These are phyloP conservation scores for Nemania sp. DNA, from an alignment of 2,329 filamentous ascomycete genomes.

Conservation along the genomic window DNA sequence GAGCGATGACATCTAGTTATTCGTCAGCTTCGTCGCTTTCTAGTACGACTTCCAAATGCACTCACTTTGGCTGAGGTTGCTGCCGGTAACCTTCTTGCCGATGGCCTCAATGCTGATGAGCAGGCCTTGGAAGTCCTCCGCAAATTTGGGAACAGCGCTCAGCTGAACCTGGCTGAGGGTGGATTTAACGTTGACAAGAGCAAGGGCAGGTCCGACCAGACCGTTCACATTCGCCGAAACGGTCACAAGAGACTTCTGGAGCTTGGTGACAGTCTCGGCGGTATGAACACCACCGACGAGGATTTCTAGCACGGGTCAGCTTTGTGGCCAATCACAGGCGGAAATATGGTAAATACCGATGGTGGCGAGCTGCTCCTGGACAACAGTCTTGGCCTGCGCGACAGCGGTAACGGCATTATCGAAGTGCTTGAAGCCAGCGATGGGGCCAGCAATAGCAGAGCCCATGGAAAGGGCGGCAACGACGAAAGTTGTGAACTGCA, in stretches of 20 bases:
- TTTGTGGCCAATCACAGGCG: not conserved
- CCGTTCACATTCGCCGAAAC: constrained; percentile 32
- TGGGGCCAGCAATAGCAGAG: constrained; percentile 39
- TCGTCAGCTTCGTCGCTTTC: not conserved
- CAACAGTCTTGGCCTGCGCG: constrained; percentile 25
- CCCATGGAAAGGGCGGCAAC: constrained; percentile 40
- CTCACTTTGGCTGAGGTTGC: constrained; percentile 31
- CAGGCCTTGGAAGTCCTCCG: constrained; percentile 31
- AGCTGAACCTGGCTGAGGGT: constrained; percentile 35
- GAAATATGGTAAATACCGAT: constrained; percentile 26
- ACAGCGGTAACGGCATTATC: constrained; percentile 26
- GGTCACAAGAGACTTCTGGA: constrained; percentile 33
- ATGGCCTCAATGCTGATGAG: constrained; percentile 26
- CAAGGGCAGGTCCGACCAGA: constrained; percentile 27
- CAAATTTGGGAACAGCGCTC: constrained; percentile 29
- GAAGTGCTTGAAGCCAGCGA: constrained; percentile 26
- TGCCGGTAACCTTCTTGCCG: constrained; percentile 30
- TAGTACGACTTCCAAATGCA: not conserved
- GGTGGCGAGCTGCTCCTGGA: constrained; percentile 29
- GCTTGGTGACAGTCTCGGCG: constrained; percentile 26
- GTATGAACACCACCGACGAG: constrained; percentile 16
- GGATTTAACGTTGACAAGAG: constrained; percentile 26
- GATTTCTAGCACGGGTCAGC: constrained; percentile 26
- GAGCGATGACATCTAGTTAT: constrained; percentile 31
- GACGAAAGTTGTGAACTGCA: constrained; percentile 42